Base-by-base conservation (phyloP, 352 stramenopile species). In the Blastocystis sp. region DNA sequence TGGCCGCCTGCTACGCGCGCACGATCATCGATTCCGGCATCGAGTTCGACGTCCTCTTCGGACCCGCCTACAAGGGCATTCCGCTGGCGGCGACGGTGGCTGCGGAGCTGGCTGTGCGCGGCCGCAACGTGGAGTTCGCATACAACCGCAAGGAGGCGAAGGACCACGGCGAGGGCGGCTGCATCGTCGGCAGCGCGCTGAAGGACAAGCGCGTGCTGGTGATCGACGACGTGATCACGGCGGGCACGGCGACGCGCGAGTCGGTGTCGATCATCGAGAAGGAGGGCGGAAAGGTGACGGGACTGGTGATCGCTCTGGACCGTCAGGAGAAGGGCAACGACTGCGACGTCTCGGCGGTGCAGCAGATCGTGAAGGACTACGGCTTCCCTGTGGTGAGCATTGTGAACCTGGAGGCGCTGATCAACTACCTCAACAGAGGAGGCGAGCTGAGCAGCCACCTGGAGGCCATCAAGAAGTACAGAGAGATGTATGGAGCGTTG, bases 121-220 rank as follows among this genome's bases (percentile, higher is more conserved):
- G 93, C 21, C 79, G 94, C 21, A 92, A 98, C 88, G 86, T 97
- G 29, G 93, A 94, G 8, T 98, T 97, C 88, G 92, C 94, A 0
- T 99, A 98, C 90, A 97, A 99, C 90, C 94, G 96, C 73, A 99
- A 99, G 89, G 96, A 99, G 90, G 93, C 93, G 8, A 99, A 99
- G 90, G 95, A 98, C 88, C 96, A 99, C 89, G 96, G 96, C 54
- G 96, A 99, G 89, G 95, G 95, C 40, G 96, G 96, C 29, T 91
- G 92, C 44, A 91, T 99, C 29, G 95, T 99, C 0, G 96, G 96
- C 54, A 93, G 94, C 27, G 91, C 93, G 63, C 94, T 98, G 90
- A 91, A 92, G 21, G 92, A 91, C 65, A 98, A 98, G 89, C 92
- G 93, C 46, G 95, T 99, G 27, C 89, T 99, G 44, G 94, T 99